Evolutionary conservation across 768 basidiomycete genomes (phyloP).

Genomic region (Hemileccinum impolitum): DNA sequence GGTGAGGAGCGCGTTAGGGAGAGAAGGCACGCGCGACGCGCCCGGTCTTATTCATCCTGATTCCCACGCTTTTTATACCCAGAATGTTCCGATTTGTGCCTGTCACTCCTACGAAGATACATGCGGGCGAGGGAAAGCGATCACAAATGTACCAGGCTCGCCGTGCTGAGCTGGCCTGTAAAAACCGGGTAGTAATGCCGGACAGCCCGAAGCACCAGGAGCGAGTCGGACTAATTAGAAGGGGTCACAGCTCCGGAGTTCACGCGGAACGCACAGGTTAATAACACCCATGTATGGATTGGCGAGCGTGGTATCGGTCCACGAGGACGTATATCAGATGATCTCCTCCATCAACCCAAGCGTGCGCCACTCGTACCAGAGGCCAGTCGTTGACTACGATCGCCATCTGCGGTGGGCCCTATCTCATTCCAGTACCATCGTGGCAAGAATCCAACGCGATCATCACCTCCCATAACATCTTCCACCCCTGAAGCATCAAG

Average conservation of each 20-base stretch:
- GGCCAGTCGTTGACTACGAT: conserved; percentile 5
- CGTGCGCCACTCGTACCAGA: conserved; percentile 7
- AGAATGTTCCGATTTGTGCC: conserved; percentile 21
- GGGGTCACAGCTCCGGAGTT: conserved; percentile 16
- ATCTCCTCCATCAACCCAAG: conserved; percentile 18
- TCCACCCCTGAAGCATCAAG: conserved; percentile 48
- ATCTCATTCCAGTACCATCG: conserved; percentile 57
- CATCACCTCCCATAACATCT: conserved; percentile 65
- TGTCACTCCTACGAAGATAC: conserved; percentile 12
- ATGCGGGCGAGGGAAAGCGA: conserved; percentile 7
- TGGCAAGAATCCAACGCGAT: conserved; percentile 77
- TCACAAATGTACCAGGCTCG: conserved; percentile 6
- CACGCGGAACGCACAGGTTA: conserved; percentile 26
- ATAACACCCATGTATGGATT: conserved; percentile 9
- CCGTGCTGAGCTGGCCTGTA: conserved; percentile 11
- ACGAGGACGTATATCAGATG: conserved; percentile 18
- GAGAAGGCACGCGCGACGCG: conserved; percentile 36
- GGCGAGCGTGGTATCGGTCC: conserved; percentile 11
- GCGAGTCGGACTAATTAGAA: conserved; percentile 27
- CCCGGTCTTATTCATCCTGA: conserved; percentile 34
- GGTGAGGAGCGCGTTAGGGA: conserved; percentile 39
- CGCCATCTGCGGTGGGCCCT: not conserved
- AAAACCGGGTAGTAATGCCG: conserved; percentile 11
- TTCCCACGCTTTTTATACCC: conserved; percentile 32
- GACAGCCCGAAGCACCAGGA: conserved; percentile 17